Percentiles rank a stretch among this genome's conserved stretches.
These are phyloP conservation scores for Arthrocladium fulminans DNA, from an alignment of 2,329 filamentous ascomycete genomes.

Conservation along the genomic window DNA sequence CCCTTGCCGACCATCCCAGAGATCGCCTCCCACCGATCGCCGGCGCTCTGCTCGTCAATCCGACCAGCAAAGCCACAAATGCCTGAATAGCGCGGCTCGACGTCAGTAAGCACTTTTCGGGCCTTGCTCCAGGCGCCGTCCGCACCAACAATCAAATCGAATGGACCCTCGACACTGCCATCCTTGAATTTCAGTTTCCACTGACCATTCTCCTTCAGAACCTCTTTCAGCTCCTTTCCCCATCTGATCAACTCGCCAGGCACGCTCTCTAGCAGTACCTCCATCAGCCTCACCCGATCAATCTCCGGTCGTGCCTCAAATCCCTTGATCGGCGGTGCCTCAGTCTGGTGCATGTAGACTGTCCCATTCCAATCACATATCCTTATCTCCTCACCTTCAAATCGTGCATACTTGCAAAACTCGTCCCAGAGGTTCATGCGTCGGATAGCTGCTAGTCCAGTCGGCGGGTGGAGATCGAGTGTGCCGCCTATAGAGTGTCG, in stretches of 20 bases:
- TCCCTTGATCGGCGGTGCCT: slow-evolving; percentile 9
- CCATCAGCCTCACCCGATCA: slow-evolving; percentile 27
- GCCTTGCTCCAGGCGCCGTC: slow-evolving; percentile 37
- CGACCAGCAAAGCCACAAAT: slow-evolving; percentile 26
- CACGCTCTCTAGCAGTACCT: slow-evolving; percentile 28
- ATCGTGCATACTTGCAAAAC: slow-evolving; percentile 28
- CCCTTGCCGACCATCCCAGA: slow-evolving; percentile 21
- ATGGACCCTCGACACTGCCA: slow-evolving; percentile 25
- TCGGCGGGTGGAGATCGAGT: slow-evolving; percentile 29
- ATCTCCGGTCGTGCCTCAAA: slow-evolving; percentile 28
- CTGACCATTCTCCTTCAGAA: slow-evolving; percentile 8
- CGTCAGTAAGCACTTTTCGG: slow-evolving; percentile 29
- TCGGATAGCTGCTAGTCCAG: slow-evolving; percentile 28
- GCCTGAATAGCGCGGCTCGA: slow-evolving; percentile 29
- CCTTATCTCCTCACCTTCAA: slow-evolving; percentile 36
- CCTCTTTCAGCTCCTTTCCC: slow-evolving; percentile 25
- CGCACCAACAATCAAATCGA: slow-evolving; percentile 37
- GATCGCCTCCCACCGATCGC: slow-evolving; percentile 24
- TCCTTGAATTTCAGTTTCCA: slow-evolving; percentile 26
- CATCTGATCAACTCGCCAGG: slow-evolving; percentile 25
- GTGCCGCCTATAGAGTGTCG: slow-evolving; percentile 29
- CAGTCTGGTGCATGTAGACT: slow-evolving; percentile 23
- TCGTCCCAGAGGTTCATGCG: slow-evolving; percentile 27
- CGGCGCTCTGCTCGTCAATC: slow-evolving; percentile 20
- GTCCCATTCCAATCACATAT: slow-evolving; percentile 34